Evolutionary conservation across 108 stramenopile species (phyloP).

Genomic region (Nitzschia putrida): DNA sequence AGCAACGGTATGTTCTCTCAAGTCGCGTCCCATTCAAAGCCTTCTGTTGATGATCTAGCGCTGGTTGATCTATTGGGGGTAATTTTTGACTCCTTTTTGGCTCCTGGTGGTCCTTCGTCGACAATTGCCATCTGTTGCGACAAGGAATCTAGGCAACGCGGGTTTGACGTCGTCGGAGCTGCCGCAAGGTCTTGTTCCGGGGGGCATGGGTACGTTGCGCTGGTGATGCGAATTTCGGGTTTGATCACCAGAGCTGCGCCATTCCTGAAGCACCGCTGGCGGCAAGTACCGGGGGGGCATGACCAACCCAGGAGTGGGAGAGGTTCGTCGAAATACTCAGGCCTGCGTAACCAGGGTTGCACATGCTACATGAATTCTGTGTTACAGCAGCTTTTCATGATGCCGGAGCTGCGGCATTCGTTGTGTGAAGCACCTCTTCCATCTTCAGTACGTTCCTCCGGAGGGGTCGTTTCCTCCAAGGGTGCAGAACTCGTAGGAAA

Average conservation of each 20-base stretch:
- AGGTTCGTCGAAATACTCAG: constrained; percentile 79
- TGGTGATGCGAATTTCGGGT: constrained; percentile 56
- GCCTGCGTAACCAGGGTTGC: constrained; percentile 95
- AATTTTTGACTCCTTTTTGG: constrained; percentile 85
- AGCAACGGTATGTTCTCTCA: constrained; percentile 28
- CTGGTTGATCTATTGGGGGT: constrained; percentile 83
- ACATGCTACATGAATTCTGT: constrained; percentile 99
- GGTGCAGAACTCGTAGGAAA: constrained; percentile 80
- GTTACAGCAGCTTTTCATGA: constrained; percentile 96
- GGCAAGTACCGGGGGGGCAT: constrained; percentile 43
- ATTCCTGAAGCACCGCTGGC: constrained; percentile 77
- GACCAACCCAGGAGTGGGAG: constrained; percentile 40
- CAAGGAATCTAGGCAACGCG: constrained; percentile 74
- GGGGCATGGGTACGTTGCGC: constrained; percentile 63
- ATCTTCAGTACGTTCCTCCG: constrained; percentile 57
- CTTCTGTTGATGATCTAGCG: constrained; percentile 38
- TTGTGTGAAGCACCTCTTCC: constrained; percentile 81
- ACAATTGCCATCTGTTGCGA: constrained; percentile 78
- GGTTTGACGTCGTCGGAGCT: constrained; percentile 74
- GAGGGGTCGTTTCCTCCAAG: constrained; percentile 56
- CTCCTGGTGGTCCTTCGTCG: constrained; percentile 59
- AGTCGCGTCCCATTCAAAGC: constrained; percentile 11
- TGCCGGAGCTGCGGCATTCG: constrained; percentile 82
- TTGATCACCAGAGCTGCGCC: constrained; percentile 71
- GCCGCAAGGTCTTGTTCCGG: constrained; percentile 64